phyloP scores from a whole-genome alignment of 176 grass and related monocot genomes.

The Ampelocalamus luodianensis region DNA sequence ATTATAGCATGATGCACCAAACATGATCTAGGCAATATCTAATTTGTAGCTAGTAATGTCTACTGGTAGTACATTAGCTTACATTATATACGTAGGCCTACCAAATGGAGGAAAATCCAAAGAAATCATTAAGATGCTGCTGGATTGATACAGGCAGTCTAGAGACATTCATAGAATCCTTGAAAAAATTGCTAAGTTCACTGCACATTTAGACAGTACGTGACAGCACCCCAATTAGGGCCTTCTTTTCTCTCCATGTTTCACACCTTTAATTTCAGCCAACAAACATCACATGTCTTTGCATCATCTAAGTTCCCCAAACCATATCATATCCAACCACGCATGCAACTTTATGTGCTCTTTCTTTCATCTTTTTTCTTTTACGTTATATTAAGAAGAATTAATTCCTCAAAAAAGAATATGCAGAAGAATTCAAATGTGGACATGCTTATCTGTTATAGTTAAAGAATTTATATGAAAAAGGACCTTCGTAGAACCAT shows the following conservation, averaged over 20 bases:
- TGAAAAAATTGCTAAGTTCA: neutral
- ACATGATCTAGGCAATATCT: neutral
- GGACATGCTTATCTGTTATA: neutral
- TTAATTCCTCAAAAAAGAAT: neutral
- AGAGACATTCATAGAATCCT: neutral
- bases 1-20: neutral
- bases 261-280: slow-evolving; percentile 16
- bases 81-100: neutral
- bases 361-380: neutral
- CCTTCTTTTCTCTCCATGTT: slow-evolving; percentile 4
- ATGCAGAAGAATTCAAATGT: neutral
- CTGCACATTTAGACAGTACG: neutral
- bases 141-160: neutral
- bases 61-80: neutral
- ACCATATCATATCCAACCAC: neutral
- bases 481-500: neutral
- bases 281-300: neutral
- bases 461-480: neutral
- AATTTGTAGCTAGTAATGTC: neutral
- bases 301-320: neutral
- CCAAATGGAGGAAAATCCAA: neutral
- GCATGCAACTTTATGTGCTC: neutral
- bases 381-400: neutral
- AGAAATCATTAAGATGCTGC: neutral
- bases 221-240: neutral